Conservation (phyloP, 23 red algal genomes). For the Rhodosorus marinus region DNA sequence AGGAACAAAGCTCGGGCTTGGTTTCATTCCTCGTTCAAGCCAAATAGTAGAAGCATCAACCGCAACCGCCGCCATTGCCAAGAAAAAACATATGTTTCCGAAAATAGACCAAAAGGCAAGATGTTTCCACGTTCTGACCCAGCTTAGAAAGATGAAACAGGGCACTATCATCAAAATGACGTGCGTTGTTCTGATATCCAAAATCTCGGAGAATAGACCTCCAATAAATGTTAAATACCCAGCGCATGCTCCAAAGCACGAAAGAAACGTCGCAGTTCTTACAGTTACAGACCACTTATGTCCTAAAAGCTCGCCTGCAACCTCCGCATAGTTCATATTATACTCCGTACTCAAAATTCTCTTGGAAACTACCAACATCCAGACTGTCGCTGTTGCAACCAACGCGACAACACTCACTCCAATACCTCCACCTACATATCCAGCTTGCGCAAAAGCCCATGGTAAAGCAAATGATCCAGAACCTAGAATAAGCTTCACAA, state of each 20-base stretch:
- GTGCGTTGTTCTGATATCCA: neutral
- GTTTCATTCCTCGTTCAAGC: neutral
- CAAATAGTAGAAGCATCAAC: neutral
- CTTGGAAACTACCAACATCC: neutral
- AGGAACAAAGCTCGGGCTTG: too few species aligned
- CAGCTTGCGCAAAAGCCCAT: slow-evolving; percentile 1
- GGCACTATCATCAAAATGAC: neutral
- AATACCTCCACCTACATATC: neutral
- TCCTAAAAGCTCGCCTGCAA: neutral
- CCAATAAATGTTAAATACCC: slow-evolving; percentile 3
- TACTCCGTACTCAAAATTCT: neutral
- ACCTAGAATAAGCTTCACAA: slow-evolving; percentile 3
- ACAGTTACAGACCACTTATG: neutral
- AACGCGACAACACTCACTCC: neutral
- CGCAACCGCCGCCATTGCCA: neutral
- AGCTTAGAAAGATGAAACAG: neutral
- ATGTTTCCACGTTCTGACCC: neutral
- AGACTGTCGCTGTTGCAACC: neutral
- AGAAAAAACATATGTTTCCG: neutral
- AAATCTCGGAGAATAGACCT: neutral
- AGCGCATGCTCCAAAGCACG: neutral
- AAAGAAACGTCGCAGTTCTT: neutral
- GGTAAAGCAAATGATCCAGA: slow-evolving; percentile 2
- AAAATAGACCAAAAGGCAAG: neutral
- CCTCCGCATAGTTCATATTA: neutral